Base-by-base conservation (phyloP, 192 early-diverging fungal species). In the Backusella luteola region DNA sequence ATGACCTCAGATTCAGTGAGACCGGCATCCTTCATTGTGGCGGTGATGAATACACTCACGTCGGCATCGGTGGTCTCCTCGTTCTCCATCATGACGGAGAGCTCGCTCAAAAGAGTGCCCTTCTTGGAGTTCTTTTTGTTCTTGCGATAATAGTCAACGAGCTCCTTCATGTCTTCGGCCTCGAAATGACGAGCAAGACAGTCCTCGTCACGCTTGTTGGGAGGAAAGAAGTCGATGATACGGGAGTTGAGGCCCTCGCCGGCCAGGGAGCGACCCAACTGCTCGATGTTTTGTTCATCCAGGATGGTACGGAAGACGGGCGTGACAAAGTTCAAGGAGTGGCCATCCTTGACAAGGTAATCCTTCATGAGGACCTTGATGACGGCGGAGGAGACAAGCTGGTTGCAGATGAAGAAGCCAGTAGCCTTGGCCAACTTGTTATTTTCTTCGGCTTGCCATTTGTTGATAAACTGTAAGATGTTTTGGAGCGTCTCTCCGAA, bases 301-400 rank as follows among this genome's bases (percentile, higher is more conserved):
- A 97, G 84, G 83, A 92, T 94, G 34, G 91, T 90, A 67, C 93
- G 88, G 87, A 98, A 90, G 38, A 95, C 89, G 32, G 90, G 81
- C 11, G 96, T 98, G 46, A 92, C 84, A 82, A 98, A 98, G 46
- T 89, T 85, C 63, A 98, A 85, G 15, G 94, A 89, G 26, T 91
- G 88, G 87, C 92, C 91, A 77, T 97, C 96, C 85, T 96, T 96
- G 77, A 96, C 94, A 80, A 98, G 87, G 80, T 98, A 95, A 76
- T 98, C 97, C 86, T 96, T 96, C 77, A 94, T 89, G 73, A 97
- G 81, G 53, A 89, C 87, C 44, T 83, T 87, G 73, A 98, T 88
- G 8, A 95, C 91, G 68, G 87, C 87, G 71, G 95, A 82, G 19
- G 89, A 84, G 44, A 93, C 85, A 63, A 95, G 86, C 52, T 91